Base-by-base conservation (phyloP, 768 basidiomycete species). In the Hortiboletus flavorubellus region DNA sequence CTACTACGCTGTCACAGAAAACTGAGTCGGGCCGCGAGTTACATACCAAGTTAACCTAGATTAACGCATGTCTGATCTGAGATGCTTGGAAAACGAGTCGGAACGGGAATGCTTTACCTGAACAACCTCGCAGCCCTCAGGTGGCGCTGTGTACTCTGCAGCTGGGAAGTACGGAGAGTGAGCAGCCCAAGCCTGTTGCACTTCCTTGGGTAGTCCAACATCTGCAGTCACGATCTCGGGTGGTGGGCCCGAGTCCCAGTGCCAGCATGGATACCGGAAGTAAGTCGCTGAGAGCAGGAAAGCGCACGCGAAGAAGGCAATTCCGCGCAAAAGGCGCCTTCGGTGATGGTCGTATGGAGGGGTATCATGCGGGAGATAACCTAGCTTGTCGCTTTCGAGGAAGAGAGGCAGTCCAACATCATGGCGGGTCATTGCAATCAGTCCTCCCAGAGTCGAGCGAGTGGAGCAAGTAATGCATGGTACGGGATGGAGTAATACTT, bases 121-220 rank as follows among this genome's bases (percentile, higher is more conserved):
- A n/a, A 74, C 74, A 41, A 88, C 65, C 16, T 70, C 65, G 62
- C 87, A 89, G 18, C 65, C 65, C 4, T 64, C 60, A 2, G 84
- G 83, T 0, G 80, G 80, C 1, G 69, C 56, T 2, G 55, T 37
- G 64, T 87, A 87, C 31, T 67, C 57, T 3, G 67, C 75, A 6
- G 73, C 73, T 0, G 85, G 71, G 53, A 75, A 78, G 65, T 79
- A 87, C 0, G 87, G 87, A 30, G 85, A 77, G 60, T 86, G 86
- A 38, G 80, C 75, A 11, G 77, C 83, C 86, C 85, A 87, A 2
- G 75, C 68, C 30, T 64, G 69, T 10, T 69, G 59, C 11, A 73
- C 49, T 15, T 59, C 55, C 58, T 63, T 57, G 33, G 66, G 59
- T 18, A 69, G 26, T 14, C 49, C 53, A 21, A 55, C 1, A 4